phyloP scores from a whole-genome alignment of 768 basidiomycete genomes.

The Tephrocybe sp. region DNA sequence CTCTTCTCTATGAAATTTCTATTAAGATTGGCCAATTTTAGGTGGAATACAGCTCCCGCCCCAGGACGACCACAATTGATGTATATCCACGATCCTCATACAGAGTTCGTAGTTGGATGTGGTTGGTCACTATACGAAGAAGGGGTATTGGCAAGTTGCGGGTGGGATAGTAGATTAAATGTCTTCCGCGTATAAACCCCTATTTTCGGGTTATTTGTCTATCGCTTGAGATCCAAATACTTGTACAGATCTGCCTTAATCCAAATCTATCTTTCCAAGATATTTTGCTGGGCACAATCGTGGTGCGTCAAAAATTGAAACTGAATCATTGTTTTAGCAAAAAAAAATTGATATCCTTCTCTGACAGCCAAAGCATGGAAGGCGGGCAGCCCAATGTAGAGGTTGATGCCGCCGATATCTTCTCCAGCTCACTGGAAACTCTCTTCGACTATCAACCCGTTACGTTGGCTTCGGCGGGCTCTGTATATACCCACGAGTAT shows the following conservation, averaged over 20 bases:
- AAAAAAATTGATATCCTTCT: not conserved
- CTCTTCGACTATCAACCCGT: conserved; percentile 65
- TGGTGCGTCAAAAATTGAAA: conserved; percentile 1
- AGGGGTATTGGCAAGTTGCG: conserved; percentile 82
- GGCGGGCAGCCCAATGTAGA: conserved; percentile 6
- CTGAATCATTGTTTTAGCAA: not conserved
- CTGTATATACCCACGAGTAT: conserved; percentile 43
- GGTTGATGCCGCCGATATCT: conserved; percentile 59
- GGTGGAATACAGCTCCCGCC: conserved; percentile 70
- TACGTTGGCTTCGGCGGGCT: conserved; percentile 53
- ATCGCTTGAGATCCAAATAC: conserved; percentile 12
- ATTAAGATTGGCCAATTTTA: conserved; percentile 22
- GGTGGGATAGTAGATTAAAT: conserved; percentile 87
- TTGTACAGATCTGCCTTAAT: not conserved
- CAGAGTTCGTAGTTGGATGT: conserved; percentile 92
- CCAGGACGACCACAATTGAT: conserved; percentile 51
- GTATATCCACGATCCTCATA: conserved; percentile 82
- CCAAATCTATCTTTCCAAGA: not conserved
- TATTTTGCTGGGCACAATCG: conserved; percentile 2
- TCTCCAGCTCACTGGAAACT: conserved; percentile 58
- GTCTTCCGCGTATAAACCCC: conserved; percentile 56
- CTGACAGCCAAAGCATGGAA: conserved; percentile 6
- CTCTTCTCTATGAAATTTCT: conserved; percentile 2
- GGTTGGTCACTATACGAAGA: conserved; percentile 92
- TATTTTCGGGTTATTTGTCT: conserved; percentile 22